These are phyloP conservation scores for Naganishia vishniacii DNA, from an alignment of 768 basidiomycete genomes.

Conservation along the genomic window DNA sequence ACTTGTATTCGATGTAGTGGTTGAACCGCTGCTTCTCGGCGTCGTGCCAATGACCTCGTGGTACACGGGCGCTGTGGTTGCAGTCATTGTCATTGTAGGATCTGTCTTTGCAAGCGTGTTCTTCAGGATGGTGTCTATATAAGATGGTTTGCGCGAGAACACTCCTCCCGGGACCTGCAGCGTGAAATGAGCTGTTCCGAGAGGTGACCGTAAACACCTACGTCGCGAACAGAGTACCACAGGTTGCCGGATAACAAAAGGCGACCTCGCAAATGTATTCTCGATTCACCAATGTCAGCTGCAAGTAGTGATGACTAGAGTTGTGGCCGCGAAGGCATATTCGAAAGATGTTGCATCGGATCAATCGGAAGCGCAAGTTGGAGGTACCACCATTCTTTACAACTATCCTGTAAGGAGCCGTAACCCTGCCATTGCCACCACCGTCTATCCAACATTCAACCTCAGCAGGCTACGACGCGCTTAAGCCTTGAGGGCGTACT, in stretches of 20 bases:
- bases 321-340: no score
- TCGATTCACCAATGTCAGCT: no score
- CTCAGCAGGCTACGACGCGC: constrained; percentile 11
- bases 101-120: not conserved
- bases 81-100: not conserved
- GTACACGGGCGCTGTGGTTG: not conserved
- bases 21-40: constrained; percentile 11
- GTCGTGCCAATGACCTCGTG: constrained; percentile 6
- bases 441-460: constrained; percentile 12
- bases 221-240: no score
- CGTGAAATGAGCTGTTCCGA: no score
- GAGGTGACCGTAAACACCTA: no score
- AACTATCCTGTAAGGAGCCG: constrained; percentile 15
- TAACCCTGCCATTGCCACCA: constrained; percentile 7
- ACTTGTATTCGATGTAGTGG: not conserved
- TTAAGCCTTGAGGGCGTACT: constrained; percentile 87
- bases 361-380: not conserved
- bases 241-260: no score
- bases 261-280: no score
- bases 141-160: no score
- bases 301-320: no score
- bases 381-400: constrained; percentile 19
- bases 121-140: not conserved
- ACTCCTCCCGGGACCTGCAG: no score
- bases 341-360: constrained; percentile 19